Evolutionary conservation across 441 rosid genomes (phyloP), one percentile per base, ranked within the genome.

Genomic region (Jatropha podagrica): DNA sequence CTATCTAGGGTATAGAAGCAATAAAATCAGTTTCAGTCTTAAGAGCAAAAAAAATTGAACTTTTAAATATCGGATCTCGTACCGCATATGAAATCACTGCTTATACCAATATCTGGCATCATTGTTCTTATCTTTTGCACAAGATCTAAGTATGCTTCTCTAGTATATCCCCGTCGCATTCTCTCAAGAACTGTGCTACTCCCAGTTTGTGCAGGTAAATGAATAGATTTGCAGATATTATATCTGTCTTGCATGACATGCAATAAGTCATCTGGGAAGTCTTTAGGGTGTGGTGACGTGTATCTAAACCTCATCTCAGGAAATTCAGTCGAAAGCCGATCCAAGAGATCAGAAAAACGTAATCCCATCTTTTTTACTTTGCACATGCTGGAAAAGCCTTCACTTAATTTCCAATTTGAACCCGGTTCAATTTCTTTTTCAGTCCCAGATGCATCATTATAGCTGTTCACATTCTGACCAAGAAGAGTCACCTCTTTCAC

Each of bases 281-380:
- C 99, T 81, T 95, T 93, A 67, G 98, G 98, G 77, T 95, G 99
- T 26, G 96, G 98, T 2, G 99, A 95, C 32, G 99, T 95, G 84
- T 85, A 95, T 90, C 98, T 87, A 83, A 93, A 95, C 74, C 99
- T 83, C 89, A 91, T 95, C 83, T 95, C 98, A 15, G 97, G 97
- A 80, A 87, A 95, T 81, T 91, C 92, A 37, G 79, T 14, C 42
- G 99, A 89, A 78, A 95, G 97, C 51, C 86, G 63, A 69, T 91
- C 96, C 79, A 95, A 83, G 73, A 95, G 99, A 88, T 95, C 97
- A 27, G 97, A 86, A 81, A 95, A 93, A 18, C 97, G 87, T 69
- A 91, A 81, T 68, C 98, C 99, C 89, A 85, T 83, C 23, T 86
- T 85, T 72, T 89, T 91, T 67, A 89, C 96, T 86, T 91, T 91